A percentile compares a stretch with the other conserved stretches of the same genome.
Evolutionary conservation across 768 basidiomycete species (phyloP).

Genomic region (Rhodotorula kratochvilovae): DNA sequence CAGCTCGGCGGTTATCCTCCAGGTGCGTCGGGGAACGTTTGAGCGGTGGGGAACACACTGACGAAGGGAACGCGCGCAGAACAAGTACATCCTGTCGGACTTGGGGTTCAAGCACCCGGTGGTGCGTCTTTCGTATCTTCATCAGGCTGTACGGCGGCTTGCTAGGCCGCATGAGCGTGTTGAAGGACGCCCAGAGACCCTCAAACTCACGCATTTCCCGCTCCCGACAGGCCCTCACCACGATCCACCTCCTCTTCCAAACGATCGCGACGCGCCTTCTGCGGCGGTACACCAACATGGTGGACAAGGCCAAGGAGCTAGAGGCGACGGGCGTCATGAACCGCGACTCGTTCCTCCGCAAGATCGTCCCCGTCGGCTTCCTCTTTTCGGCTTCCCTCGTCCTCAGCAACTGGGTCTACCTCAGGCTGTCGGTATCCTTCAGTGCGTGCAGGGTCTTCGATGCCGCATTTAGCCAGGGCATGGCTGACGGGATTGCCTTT

Average conservation of each 20-base stretch:
- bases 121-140: constrained; percentile 80
- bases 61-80: background rate
- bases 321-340: constrained; percentile 60
- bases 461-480: too few species aligned
- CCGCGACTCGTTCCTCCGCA: constrained; percentile 69
- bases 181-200: too few species aligned
- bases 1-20: constrained; percentile 80
- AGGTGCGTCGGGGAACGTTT: constrained; percentile 44
- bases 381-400: constrained; percentile 70
- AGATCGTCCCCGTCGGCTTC: constrained; percentile 76
- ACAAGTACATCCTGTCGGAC: constrained; percentile 49
- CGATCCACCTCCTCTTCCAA: constrained; percentile 47
- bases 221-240: constrained; percentile 26
- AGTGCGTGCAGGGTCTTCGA: too few species aligned
- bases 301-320: constrained; percentile 68
- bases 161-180: background rate
- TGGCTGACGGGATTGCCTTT: too few species aligned
- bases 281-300: constrained; percentile 69
- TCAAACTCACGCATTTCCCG: too few species aligned
- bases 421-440: constrained; percentile 81
- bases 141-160: too few species aligned
- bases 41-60: too few species aligned
- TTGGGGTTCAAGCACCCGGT: constrained; percentile 84
- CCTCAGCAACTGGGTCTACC: constrained; percentile 84
- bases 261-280: constrained; percentile 78